Percentiles rank a stretch among this genome's conserved stretches.
Conservation (phyloP, 2,329 filamentous ascomycete species). For the Boeremia lycopersici region DNA sequence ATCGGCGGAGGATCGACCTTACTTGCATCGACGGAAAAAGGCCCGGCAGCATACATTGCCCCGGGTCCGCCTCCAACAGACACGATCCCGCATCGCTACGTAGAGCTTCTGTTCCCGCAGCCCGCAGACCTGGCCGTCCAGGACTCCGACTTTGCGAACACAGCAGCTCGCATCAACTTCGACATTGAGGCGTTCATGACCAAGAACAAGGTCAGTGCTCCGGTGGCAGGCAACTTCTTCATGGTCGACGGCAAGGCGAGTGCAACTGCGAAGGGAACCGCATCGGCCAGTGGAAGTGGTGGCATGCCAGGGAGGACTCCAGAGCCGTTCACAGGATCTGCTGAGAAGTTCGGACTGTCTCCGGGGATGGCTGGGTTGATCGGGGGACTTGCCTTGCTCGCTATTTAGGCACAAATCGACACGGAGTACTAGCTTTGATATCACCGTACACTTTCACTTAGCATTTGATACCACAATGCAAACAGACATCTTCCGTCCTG, state of each 20-base stretch:
- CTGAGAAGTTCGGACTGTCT: constrained; percentile 6
- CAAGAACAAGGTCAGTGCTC: constrained; percentile 30
- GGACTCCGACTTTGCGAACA: constrained; percentile 30
- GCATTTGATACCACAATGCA: constrained; percentile 7
- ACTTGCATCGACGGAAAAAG: constrained; percentile 35
- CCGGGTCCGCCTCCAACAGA: constrained; percentile 43
- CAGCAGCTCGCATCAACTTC: constrained; percentile 33
- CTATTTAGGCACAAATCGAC: neutral
- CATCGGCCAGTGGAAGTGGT: constrained; percentile 26
- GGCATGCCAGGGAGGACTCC: constrained; percentile 19
- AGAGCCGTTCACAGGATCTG: constrained; percentile 25
- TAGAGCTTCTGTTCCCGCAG: constrained; percentile 43
- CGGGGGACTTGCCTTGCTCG: constrained; percentile 15
- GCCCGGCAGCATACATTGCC: constrained; percentile 40
- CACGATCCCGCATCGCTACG: constrained; percentile 43
- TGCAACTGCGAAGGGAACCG: constrained; percentile 17
- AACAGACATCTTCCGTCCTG: neutral
- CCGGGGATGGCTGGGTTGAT: constrained; percentile 12
- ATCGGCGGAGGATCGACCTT: constrained; percentile 27
- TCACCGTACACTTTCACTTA: neutral
- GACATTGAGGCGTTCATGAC: constrained; percentile 37
- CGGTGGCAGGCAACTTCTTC: constrained; percentile 45
- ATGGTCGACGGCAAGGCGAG: constrained; percentile 39
- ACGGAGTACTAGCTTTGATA: neutral
- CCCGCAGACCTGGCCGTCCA: constrained; percentile 31